These are phyloP conservation scores for Penicillium paxilli DNA, from an alignment of 495 filamentous ascomycete genomes.

Conservation along the genomic window DNA sequence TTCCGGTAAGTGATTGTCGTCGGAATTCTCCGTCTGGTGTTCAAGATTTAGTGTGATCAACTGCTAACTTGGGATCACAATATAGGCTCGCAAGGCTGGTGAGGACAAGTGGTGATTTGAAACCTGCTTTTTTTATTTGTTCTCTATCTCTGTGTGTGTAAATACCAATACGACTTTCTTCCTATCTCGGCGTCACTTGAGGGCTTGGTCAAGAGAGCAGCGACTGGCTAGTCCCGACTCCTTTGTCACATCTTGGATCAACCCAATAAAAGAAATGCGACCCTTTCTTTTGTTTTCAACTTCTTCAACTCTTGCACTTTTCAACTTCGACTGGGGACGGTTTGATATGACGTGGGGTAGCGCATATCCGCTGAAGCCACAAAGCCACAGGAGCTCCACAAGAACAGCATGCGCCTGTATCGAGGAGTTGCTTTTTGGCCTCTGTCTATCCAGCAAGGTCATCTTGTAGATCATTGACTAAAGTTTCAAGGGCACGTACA, in stretches of 20 bases:
- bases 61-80: background rate
- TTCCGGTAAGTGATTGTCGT: conserved; percentile 35
- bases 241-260: conserved; percentile 11
- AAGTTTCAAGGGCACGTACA: no score
- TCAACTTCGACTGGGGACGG: background rate
- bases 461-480: no score
- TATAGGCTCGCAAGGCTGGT: conserved; percentile 44
- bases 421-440: background rate
- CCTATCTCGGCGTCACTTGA: conserved; percentile 36
- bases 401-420: background rate
- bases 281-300: background rate
- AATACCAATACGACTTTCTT: conserved; percentile 42
- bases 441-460: background rate
- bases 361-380: background rate
- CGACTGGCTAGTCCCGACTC: conserved; percentile 11
- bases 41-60: background rate
- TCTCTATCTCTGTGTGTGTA: conserved; percentile 45
- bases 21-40: background rate
- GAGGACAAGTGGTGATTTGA: conserved; percentile 44
- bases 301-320: background rate
- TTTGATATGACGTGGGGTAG: background rate
- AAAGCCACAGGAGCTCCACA: background rate
- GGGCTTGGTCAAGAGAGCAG: conserved; percentile 23
- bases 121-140: conserved; percentile 21
- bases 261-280: conserved; percentile 15